Base-by-base conservation (phyloP, 441 rosid genomes). In the Gossypium davidsonii region DNA sequence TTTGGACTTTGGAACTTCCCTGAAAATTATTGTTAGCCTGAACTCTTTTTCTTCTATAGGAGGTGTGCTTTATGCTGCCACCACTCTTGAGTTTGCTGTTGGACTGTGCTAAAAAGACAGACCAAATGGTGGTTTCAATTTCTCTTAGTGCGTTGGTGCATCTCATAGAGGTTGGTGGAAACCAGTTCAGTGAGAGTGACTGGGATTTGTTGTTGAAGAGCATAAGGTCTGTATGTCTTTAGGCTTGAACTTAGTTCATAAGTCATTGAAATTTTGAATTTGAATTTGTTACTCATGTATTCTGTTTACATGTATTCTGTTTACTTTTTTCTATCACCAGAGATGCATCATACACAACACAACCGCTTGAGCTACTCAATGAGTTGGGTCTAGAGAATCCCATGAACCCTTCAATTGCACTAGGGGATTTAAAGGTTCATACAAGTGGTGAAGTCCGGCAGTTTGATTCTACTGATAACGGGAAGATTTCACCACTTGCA, bases 101-200 rank as follows among this genome's bases (percentile, higher is more conserved):
- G 80, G 99, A 96, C 80, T 96, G 97, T 73, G 98, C 99, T 39
- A 93, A 96, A 88, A 90, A 89, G 85, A 82, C 97, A 23, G 99
- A 96, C 83, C 99, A 96, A 82, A 73, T 98, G 18, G 98, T 96
- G 49, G 98, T 91, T 81, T 96, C 99, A 69, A 96, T 96, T 68
- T 87, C 99, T 49, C 76, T 95, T 85, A 95, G 97, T 78, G 99
- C 99, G 67, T 78, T 96, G 72, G 97, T 91, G 65, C 99, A 96
- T 85, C 99, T 96, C 71, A 90, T 96, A 55, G 98, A 96, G 77
- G 99, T 93, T 79, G 99, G 99, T 68, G 99, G 99, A 71, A 97
- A 90, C 84, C 99, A 91, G 79, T 96, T 96, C 79, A 89, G 93
- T 77, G 99, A 86, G 80, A 84, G 84, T 69, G 97, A 96, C 85